Conservation (phyloP, 2,329 filamentous ascomycete species). For the Nemania diffusa region DNA sequence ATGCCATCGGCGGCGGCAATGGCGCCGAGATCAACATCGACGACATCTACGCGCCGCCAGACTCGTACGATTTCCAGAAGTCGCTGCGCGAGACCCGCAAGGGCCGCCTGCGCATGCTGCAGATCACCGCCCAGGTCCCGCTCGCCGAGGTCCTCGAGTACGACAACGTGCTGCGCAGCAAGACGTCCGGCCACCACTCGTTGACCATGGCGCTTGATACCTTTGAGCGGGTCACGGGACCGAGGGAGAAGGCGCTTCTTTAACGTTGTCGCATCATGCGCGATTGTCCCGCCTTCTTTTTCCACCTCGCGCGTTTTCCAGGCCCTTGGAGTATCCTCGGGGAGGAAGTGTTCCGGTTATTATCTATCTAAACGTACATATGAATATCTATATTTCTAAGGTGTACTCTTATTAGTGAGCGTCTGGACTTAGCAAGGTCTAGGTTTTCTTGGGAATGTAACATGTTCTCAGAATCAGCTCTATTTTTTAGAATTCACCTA, state of each 20-base stretch:
- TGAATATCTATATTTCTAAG: background rate
- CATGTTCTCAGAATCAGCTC: background rate
- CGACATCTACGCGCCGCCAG: constrained; percentile 86
- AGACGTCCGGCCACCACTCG: constrained; percentile 82
- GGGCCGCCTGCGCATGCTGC: constrained; percentile 61
- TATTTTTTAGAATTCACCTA: background rate
- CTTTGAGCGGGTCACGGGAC: constrained; percentile 65
- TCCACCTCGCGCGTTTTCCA: background rate
- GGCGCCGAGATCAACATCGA: constrained; percentile 68
- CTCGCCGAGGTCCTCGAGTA: constrained; percentile 98
- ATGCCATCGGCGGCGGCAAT: background rate
- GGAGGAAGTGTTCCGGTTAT: background rate
- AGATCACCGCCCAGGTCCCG: constrained; percentile 87
- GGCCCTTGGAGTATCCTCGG: background rate
- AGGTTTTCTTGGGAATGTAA: background rate
- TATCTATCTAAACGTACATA: background rate
- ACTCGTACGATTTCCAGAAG: constrained; percentile 76
- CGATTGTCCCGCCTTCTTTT: background rate
- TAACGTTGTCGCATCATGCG: background rate
- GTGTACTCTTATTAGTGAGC: constrained; percentile 3
- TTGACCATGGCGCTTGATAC: constrained; percentile 69
- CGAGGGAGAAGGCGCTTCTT: constrained; percentile 59
- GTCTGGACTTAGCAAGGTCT: background rate
- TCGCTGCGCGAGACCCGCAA: constrained; percentile 64
- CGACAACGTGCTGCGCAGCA: constrained; percentile 84